Evolutionary conservation across 2,329 filamentous ascomycete genomes (phyloP).

Genomic region (Alternaria conjuncta): DNA sequence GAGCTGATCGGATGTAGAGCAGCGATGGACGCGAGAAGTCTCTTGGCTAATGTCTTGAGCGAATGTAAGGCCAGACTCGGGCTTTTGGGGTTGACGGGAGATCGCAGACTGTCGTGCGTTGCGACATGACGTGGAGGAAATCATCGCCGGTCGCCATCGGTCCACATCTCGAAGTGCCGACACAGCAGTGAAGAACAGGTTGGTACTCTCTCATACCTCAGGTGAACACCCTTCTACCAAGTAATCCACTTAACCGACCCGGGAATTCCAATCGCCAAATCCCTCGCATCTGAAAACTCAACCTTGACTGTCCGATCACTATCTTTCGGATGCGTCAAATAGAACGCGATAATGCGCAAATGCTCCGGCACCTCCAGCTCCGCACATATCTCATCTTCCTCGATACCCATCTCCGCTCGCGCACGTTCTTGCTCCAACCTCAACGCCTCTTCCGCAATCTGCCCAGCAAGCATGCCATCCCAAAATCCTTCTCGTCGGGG

Average conservation of each 20-base stretch:
- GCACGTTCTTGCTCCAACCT: conserved; percentile 34
- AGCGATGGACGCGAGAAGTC: not conserved
- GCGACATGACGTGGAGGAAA: not conserved
- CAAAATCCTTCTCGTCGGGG: conserved; percentile 58
- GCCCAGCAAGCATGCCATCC: conserved; percentile 67
- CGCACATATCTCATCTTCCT: not conserved
- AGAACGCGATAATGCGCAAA: conserved; percentile 26
- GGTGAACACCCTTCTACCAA: not conserved
- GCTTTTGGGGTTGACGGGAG: not conserved
- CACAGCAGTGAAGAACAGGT: not conserved
- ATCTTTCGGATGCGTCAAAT: conserved; percentile 25
- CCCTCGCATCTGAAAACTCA: conserved; percentile 25
- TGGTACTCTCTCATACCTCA: not conserved
- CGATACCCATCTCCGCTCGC: conserved; percentile 15
- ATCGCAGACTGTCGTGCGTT: not conserved
- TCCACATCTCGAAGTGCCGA: not conserved
- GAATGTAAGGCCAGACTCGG: not conserved
- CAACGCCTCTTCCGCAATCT: conserved; percentile 34
- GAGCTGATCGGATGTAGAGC: not conserved
- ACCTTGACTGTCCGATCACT: conserved; percentile 23
- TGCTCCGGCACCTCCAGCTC: conserved; percentile 30
- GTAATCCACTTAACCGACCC: conserved; percentile 20
- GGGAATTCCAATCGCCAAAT: conserved; percentile 19
- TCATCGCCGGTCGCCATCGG: not conserved
- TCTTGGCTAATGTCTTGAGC: not conserved